Evolutionary conservation across 2,329 filamentous ascomycete genomes (phyloP), one percentile per base, ranked within the genome.

Genomic region (Paecilomyces fulvus): DNA sequence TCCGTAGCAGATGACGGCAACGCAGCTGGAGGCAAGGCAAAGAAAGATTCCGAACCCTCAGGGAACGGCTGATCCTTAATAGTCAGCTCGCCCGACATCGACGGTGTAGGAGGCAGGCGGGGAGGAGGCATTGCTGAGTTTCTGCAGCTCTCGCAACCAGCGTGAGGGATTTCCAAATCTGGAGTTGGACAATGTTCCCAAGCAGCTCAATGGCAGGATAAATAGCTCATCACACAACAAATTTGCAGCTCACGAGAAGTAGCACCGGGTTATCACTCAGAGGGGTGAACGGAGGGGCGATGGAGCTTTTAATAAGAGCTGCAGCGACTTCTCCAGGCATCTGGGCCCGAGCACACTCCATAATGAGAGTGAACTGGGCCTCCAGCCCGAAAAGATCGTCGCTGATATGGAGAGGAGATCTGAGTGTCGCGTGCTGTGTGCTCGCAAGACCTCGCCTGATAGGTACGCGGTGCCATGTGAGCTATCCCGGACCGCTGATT

Each of bases 51-150:
- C n/a, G 65, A 53, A 20, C 64, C 65, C 52, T 70, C 68, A 11
- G 62, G 51, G 23, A 53, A 59, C 14, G 66, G 57, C 54, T 71
- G 64, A 30, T 74, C 71, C 54, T 71, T 72, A 61, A 73, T 65
- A 50, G 63, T 68, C 49, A 74, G 62, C 56, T 69, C 70, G 23
- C 70, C 71, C 14, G 71, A 74, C 67, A 73, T 73, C 55, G 70
- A 63, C 46, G 71, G 71, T 4, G 70, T 72, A 33, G 68, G 70
- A 51, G 69, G 70, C n/a, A 70, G 64, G 59, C 64, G 64, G 49
- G 67, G 63, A 43, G 64, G 67, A 58, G 70, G 70, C 70, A 73
- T 72, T 54, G 8, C 62, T 8, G 20, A 6, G 21, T 23, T 14
- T 23, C 5, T 12, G 10, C 20, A 49, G 48, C 3, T 28, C 21